Percentiles rank a stretch among this genome's conserved stretches.
Conservation (phyloP, 1,139 yeast genomes). For the Tardiomyces blankii region DNA sequence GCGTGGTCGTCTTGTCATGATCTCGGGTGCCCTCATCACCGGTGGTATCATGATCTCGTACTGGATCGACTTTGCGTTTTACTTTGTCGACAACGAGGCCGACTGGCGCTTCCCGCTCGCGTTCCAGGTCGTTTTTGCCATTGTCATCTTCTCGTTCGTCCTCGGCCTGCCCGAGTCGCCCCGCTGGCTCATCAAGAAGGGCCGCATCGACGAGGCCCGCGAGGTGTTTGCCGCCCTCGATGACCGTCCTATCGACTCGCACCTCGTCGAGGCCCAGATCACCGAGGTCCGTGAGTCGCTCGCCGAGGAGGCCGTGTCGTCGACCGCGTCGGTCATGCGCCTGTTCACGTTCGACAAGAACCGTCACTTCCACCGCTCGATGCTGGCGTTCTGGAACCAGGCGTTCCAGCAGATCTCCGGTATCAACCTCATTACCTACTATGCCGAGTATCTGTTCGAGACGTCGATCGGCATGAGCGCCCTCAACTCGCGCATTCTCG, state of each 20-base stretch:
- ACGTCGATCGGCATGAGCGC: conserved; percentile 32
- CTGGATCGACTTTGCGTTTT: conserved; percentile 53
- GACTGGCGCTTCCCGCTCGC: conserved; percentile 27
- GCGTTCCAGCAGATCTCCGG: conserved; percentile 67
- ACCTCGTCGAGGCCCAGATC: conserved; percentile 20
- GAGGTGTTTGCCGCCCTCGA: conserved; percentile 34
- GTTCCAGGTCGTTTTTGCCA: conserved; percentile 25
- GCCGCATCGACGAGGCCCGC: conserved; percentile 38
- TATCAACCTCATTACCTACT: conserved; percentile 48
- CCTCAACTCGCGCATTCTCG: conserved; percentile 29
- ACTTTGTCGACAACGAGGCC: conserved; percentile 34
- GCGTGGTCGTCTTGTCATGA: conserved; percentile 60
- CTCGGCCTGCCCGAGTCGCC: conserved; percentile 38
- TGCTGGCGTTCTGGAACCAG: conserved; percentile 39
- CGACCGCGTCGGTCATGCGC: conserved; percentile 12
- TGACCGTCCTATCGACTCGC: conserved; percentile 11
- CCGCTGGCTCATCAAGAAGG: conserved; percentile 36
- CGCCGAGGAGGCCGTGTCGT: conserved; percentile 14
- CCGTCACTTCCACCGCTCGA: conserved; percentile 37
- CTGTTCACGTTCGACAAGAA: conserved; percentile 32
- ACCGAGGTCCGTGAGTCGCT: conserved; percentile 17
- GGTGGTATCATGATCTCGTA: conserved; percentile 63
- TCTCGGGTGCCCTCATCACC: conserved; percentile 64
- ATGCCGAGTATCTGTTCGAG: conserved; percentile 38
- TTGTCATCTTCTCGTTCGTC: conserved; percentile 13